These are phyloP conservation scores for Corchorus olitorius DNA, from an alignment of 345 rosid species.

Conservation along the genomic window DNA sequence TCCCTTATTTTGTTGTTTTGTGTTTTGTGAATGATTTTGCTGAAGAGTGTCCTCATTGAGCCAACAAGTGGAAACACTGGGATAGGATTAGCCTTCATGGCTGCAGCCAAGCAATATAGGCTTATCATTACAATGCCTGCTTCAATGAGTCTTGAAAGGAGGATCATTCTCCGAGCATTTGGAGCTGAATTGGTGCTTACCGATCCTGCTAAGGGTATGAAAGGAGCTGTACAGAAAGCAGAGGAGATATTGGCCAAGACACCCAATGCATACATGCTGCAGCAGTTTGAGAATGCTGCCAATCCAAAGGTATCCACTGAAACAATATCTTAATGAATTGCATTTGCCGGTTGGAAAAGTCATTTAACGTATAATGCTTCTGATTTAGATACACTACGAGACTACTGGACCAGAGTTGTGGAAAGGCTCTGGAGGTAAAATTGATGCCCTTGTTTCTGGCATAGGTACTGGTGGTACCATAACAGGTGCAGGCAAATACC, in stretches of 20 bases:
- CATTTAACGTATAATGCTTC: background rate
- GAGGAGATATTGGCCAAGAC: slow-evolving; percentile 80
- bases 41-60: slow-evolving; percentile 83
- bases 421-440: slow-evolving; percentile 79
- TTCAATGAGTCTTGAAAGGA: slow-evolving; percentile 89
- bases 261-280: slow-evolving; percentile 82
- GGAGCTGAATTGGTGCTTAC: slow-evolving; percentile 89
- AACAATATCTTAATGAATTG: slow-evolving; percentile 7
- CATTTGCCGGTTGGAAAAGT: slow-evolving; percentile 10
- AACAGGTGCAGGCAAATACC: slow-evolving; percentile 84
- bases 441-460: slow-evolving; percentile 88
- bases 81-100: slow-evolving; percentile 87
- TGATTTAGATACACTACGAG: slow-evolving; percentile 73
- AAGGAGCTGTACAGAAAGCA: slow-evolving; percentile 93
- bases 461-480: slow-evolving; percentile 97
- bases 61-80: slow-evolving; percentile 99
- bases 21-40: slow-evolving; percentile 14
- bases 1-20: slow-evolving; percentile 8
- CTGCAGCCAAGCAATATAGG: slow-evolving; percentile 84
- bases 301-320: slow-evolving; percentile 72
- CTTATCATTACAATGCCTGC: slow-evolving; percentile 93
- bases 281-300: slow-evolving; percentile 90
- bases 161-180: slow-evolving; percentile 89
- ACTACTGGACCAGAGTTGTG: slow-evolving; percentile 96
- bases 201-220: slow-evolving; percentile 88